Conservation (phyloP, 2,329 filamentous ascomycete genomes). For the Ascochyta rabiei region DNA sequence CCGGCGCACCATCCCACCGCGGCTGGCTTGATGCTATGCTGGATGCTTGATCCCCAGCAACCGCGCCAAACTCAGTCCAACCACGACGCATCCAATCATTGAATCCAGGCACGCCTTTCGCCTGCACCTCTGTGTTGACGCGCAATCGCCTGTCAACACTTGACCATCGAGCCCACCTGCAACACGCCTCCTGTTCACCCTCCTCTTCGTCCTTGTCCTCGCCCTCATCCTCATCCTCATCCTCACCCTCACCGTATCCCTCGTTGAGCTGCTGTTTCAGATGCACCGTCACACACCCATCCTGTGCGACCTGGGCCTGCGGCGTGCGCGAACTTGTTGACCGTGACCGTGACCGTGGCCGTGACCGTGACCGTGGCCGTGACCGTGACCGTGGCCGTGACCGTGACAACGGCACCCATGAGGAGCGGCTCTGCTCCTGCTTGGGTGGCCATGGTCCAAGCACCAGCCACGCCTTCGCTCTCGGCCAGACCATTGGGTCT, state of each 20-base stretch:
- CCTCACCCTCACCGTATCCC: slow-evolving; percentile 4
- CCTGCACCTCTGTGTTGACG: neutral
- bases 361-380: neutral
- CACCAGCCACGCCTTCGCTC: slow-evolving; percentile 5
- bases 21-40: slow-evolving; percentile 4
- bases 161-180: neutral
- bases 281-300: slow-evolving; percentile 11
- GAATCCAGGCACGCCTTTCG: slow-evolving; percentile 16
- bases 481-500: neutral
- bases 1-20: slow-evolving; percentile 3
- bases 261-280: slow-evolving; percentile 21
- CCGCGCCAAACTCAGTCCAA: slow-evolving; percentile 11
- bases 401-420: slow-evolving; percentile 13
- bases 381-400: no score
- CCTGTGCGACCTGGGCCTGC: slow-evolving; percentile 13
- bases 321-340: slow-evolving; percentile 22
- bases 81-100: neutral
- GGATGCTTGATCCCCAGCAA: neutral
- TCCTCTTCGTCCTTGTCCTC: no score
- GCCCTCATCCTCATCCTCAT: no score
- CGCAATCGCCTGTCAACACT: neutral
- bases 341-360: slow-evolving; percentile 6
- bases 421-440: slow-evolving; percentile 24
- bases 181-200: no score
- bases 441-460: no score